phyloP scores from a whole-genome alignment of 805 yeast species.

The Lipomyces mesembrius region DNA sequence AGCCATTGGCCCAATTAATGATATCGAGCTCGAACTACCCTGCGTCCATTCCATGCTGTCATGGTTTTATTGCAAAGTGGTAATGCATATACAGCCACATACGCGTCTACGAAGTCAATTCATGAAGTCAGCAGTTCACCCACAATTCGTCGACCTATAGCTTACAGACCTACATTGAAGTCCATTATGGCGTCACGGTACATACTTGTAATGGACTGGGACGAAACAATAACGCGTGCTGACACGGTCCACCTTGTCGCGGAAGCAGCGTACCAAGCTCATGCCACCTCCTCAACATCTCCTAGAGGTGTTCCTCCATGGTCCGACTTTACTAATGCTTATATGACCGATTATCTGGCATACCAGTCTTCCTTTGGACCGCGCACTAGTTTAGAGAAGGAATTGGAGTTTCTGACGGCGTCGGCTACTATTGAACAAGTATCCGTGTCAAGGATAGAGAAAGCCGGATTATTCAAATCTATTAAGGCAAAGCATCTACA shows the following conservation, averaged over 20 bases:
- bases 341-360: slow-evolving; percentile 29
- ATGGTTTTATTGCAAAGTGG: too few species aligned
- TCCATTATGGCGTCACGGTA: background rate
- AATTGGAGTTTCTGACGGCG: slow-evolving; percentile 19
- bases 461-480: slow-evolving; percentile 29
- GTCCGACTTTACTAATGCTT: slow-evolving; percentile 27
- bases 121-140: too few species aligned
- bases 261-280: slow-evolving; percentile 31
- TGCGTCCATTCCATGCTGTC: background rate
- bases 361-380: slow-evolving; percentile 1
- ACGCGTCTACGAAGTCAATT: too few species aligned
- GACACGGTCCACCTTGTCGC: slow-evolving; percentile 37
- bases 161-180: background rate
- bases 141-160: background rate
- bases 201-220: slow-evolving; percentile 32
- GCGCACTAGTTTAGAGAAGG: slow-evolving; percentile 12
- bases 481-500: slow-evolving; percentile 19
- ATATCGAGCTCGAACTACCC: background rate
- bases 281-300: background rate
- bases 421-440: slow-evolving; percentile 27
- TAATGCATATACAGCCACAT: too few species aligned
- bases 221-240: slow-evolving; percentile 37
- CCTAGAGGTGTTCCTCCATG: slow-evolving; percentile 19
- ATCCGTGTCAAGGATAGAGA: slow-evolving; percentile 36
- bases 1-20: background rate